Conservation (phyloP, 2,329 filamentous ascomycete genomes). For the Sordariomycetes sp. region DNA sequence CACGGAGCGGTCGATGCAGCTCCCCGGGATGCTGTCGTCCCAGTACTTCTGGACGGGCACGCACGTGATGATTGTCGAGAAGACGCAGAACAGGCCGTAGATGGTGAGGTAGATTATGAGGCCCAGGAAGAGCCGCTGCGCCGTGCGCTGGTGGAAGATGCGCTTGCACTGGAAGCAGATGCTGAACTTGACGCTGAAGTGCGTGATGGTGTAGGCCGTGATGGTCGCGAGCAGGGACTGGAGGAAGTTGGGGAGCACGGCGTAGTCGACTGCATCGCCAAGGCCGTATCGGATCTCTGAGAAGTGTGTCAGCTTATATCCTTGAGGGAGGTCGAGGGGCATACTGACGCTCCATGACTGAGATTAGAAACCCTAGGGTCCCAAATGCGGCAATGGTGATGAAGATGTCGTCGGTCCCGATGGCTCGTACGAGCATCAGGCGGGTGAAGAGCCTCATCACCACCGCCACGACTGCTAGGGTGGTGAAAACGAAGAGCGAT, state of each 20-base stretch:
- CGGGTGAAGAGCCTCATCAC: slow-evolving; percentile 8
- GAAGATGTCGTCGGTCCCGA: slow-evolving; percentile 6
- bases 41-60: slow-evolving; percentile 16
- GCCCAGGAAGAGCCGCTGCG: slow-evolving; percentile 11
- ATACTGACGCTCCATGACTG: slow-evolving; percentile 10
- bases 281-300: slow-evolving; percentile 15
- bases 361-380: slow-evolving; percentile 9
- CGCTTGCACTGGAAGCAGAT: slow-evolving; percentile 17
- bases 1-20: slow-evolving; percentile 12
- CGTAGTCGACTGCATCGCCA: slow-evolving; percentile 8
- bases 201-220: slow-evolving; percentile 13
- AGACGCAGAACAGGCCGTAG: slow-evolving; percentile 12
- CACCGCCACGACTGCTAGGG: slow-evolving; percentile 7
- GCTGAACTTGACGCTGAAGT: slow-evolving; percentile 16
- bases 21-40: slow-evolving; percentile 12
- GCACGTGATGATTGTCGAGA: slow-evolving; percentile 14
- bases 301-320: not conserved
- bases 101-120: slow-evolving; percentile 12
- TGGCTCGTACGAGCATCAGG: slow-evolving; percentile 5
- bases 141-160: slow-evolving; percentile 12
- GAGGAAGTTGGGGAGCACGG: slow-evolving; percentile 10
- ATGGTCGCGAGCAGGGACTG: slow-evolving; percentile 13
- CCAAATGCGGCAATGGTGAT: slow-evolving; percentile 8
- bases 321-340: not conserved
- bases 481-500: slow-evolving; percentile 9